Percentiles rank a stretch among this genome's conserved stretches.
phyloP scores from a whole-genome alignment of 306 rosid genomes.

The Sindora glabra region DNA sequence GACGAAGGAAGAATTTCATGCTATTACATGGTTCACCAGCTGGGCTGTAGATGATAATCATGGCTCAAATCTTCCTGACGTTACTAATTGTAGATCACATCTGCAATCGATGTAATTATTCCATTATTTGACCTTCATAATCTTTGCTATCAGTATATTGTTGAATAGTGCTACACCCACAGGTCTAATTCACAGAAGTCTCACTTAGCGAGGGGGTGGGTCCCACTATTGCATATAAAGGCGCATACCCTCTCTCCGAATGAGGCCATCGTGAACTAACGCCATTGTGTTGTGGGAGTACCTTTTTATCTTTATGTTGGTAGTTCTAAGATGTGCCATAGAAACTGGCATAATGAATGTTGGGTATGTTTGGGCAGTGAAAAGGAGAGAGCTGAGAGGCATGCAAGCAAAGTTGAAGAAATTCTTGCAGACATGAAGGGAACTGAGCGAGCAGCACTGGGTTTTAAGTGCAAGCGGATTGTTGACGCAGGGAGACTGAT shows the following conservation, averaged over 20 bases:
- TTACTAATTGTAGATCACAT: conserved; percentile 21
- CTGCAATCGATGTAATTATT: conserved; percentile 45
- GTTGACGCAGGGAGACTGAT: conserved; percentile 78
- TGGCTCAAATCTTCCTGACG: conserved; percentile 51
- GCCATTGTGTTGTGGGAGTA: too few species aligned
- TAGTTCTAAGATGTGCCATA: background rate
- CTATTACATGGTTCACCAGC: conserved; percentile 91
- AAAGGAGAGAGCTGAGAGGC: conserved; percentile 26
- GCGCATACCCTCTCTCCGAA: too few species aligned
- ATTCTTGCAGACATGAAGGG: conserved; percentile 54
- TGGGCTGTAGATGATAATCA: conserved; percentile 94
- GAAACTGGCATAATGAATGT: background rate
- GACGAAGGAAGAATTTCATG: conserved; percentile 68
- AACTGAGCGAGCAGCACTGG: conserved; percentile 65
- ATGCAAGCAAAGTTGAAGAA: conserved; percentile 42
- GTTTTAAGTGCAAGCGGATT: conserved; percentile 92
- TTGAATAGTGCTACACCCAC: too few species aligned
- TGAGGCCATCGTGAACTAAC: too few species aligned
- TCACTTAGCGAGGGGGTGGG: too few species aligned
- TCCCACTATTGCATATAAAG: too few species aligned
- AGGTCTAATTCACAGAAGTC: too few species aligned
- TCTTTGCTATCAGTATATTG: background rate
- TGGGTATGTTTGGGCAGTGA: conserved; percentile 34
- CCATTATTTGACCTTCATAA: background rate
- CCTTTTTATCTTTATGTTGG: too few species aligned